phyloP scores from a whole-genome alignment of 2,329 filamentous ascomycete species.

The Elsinoe australis region DNA sequence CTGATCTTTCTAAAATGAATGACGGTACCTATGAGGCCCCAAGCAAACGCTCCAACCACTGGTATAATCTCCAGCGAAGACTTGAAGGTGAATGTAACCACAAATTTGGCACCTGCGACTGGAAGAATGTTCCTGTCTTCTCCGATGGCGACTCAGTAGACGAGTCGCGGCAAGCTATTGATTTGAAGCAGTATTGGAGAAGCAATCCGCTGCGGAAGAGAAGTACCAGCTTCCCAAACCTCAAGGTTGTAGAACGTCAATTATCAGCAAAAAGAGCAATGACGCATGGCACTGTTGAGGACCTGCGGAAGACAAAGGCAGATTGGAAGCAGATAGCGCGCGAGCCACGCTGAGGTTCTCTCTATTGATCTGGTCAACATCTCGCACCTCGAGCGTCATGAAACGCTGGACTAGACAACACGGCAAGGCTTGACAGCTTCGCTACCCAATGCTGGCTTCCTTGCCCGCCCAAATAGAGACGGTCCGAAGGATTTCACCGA shows the following conservation, averaged over 20 bases:
- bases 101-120: constrained; percentile 11
- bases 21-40: constrained; percentile 3
- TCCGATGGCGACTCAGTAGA: constrained; percentile 9
- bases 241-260: background rate
- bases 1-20: background rate
- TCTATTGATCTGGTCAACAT: too few species aligned
- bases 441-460: too few species aligned
- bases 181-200: constrained; percentile 9
- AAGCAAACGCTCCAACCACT: constrained; percentile 1
- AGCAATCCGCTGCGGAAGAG: constrained; percentile 8
- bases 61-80: constrained; percentile 9
- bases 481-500: too few species aligned
- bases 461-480: too few species aligned
- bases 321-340: constrained; percentile 5
- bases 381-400: too few species aligned
- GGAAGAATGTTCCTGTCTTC: constrained; percentile 12
- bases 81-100: constrained; percentile 14
- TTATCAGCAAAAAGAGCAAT: background rate
- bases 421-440: too few species aligned
- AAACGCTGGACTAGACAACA: too few species aligned
- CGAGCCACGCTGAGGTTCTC: background rate
- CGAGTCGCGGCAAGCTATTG: background rate
- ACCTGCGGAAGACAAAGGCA: constrained; percentile 2
- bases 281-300: constrained; percentile 3
- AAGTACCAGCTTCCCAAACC: background rate